phyloP scores from a whole-genome alignment of 1,284 basidiomycete genomes.

The Naganishia albida region DNA sequence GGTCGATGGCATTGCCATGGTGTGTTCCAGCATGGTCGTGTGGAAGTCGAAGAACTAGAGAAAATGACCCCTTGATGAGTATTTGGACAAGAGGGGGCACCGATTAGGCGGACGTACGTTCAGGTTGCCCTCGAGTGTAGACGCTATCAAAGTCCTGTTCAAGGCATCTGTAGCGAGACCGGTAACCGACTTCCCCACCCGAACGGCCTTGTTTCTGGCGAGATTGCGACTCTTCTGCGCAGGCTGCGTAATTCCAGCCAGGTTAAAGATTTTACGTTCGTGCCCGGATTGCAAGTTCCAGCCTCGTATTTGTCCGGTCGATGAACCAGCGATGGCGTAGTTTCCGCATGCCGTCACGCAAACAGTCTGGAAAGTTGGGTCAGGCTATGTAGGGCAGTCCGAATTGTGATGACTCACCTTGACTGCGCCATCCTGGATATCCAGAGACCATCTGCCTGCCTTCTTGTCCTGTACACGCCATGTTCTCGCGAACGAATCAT shows the following conservation, averaged over 20 bases:
- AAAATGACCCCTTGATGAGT: background rate
- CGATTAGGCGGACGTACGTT: slow-evolving; percentile 62
- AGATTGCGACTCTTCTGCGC: slow-evolving; percentile 51
- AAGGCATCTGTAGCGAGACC: slow-evolving; percentile 84
- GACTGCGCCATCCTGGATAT: slow-evolving; percentile 50
- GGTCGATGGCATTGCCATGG: slow-evolving; percentile 67
- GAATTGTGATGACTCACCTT: slow-evolving; percentile 42
- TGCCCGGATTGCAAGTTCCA: slow-evolving; percentile 98
- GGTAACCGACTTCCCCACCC: slow-evolving; percentile 66
- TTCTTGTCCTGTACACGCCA: slow-evolving; percentile 85
- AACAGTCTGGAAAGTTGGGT: slow-evolving; percentile 64
- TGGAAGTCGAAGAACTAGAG: slow-evolving; percentile 96
- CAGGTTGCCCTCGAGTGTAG: slow-evolving; percentile 82
- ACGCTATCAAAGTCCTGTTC: slow-evolving; percentile 77
- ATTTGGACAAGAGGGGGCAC: background rate
- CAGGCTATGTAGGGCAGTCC: slow-evolving; percentile 29
- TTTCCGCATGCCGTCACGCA: slow-evolving; percentile 95
- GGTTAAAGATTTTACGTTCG: slow-evolving; percentile 71
- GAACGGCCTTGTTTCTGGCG: slow-evolving; percentile 56
- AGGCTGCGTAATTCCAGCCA: slow-evolving; percentile 64
- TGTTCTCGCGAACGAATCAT: slow-evolving; percentile 75
- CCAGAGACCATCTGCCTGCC: slow-evolving; percentile 67
- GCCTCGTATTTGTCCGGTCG: slow-evolving; percentile 75
- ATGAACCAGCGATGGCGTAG: slow-evolving; percentile 83
- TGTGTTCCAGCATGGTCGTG: slow-evolving; percentile 69